Evolutionary conservation across 306 rosid genomes (phyloP).

Genomic region (Crotalaria pallida): DNA sequence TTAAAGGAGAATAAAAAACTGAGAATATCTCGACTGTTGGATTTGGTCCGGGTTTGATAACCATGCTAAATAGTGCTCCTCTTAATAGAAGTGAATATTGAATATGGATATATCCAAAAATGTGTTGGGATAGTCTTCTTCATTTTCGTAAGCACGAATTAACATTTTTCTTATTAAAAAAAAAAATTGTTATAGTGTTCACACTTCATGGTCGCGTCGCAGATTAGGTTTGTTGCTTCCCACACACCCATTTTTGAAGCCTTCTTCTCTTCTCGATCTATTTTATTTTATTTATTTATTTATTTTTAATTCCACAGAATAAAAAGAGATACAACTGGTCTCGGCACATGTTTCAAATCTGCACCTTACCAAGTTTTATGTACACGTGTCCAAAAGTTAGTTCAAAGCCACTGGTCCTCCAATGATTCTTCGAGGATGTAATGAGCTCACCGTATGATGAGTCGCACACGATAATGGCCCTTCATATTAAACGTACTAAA

Average conservation of each 20-base stretch:
- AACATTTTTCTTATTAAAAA: not conserved
- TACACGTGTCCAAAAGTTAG: conserved; percentile 14
- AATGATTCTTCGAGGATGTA: not conserved
- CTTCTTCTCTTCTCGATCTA: not conserved
- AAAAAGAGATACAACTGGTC: not conserved
- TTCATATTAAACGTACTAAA: not conserved
- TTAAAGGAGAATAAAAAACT: too few relatives aligned
- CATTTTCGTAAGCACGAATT: too few relatives aligned
- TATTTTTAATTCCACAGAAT: conserved; percentile 3
- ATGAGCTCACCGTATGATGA: not conserved
- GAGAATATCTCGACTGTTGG: too few relatives aligned
- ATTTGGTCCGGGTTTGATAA: too few relatives aligned
- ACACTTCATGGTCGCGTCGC: too few relatives aligned
- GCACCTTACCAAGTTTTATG: not conserved
- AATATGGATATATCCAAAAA: not conserved
- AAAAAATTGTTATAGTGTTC: conserved; percentile 8
- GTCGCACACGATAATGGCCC: not conserved
- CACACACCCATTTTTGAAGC: not conserved
- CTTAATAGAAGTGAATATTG: not conserved
- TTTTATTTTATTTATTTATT: not conserved
- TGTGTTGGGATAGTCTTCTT: not conserved
- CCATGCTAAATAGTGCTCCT: too few relatives aligned
- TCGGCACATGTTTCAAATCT: conserved; percentile 22
- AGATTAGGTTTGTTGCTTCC: not conserved
- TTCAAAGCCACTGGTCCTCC: not conserved